Percentiles rank a stretch among this genome's conserved stretches.
Evolutionary conservation across 352 stramenopile species (phyloP).

Genomic region (Phytophthora melonis): DNA sequence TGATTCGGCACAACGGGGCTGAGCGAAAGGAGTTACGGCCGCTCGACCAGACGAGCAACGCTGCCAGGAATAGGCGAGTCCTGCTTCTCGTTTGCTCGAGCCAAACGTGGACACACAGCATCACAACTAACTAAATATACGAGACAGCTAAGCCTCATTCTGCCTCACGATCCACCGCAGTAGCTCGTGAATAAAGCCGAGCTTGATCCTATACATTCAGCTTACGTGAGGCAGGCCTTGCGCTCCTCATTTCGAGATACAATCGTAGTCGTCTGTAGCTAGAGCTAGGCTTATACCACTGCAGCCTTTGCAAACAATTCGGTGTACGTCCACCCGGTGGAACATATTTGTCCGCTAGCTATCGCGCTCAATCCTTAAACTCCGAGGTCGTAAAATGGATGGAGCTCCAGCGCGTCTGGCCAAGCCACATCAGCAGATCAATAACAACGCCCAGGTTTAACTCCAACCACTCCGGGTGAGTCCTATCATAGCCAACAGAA

Average conservation of each 20-base stretch:
- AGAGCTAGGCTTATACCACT: too few species aligned
- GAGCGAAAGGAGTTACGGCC: conserved; percentile 30
- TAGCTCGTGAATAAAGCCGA: too few species aligned
- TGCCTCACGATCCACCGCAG: too few species aligned
- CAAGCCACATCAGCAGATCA: not conserved
- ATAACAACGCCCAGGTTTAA: not conserved
- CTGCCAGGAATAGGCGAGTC: conserved; percentile 27
- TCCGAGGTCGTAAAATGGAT: not conserved
- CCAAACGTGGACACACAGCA: not conserved
- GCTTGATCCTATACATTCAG: too few species aligned
- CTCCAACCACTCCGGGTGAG: too few species aligned
- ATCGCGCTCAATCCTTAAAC: not conserved
- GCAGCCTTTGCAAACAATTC: too few species aligned
- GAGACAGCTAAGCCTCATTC: too few species aligned
- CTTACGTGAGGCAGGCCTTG: too few species aligned
- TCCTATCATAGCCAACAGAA: not conserved
- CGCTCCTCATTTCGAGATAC: too few species aligned
- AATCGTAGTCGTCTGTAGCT: too few species aligned
- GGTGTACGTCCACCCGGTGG: not conserved
- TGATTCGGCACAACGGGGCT: conserved; percentile 18
- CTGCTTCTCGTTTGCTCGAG: not conserved
- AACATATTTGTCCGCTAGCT: not conserved
- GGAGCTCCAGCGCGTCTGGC: not conserved
- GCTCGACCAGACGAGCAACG: conserved; percentile 6
- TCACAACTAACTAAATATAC: not conserved